A percentile compares a stretch with the other conserved stretches of the same genome.
Evolutionary conservation across 352 stramenopile genomes (phyloP).

Genomic region (Globisporangium emineosum): DNA sequence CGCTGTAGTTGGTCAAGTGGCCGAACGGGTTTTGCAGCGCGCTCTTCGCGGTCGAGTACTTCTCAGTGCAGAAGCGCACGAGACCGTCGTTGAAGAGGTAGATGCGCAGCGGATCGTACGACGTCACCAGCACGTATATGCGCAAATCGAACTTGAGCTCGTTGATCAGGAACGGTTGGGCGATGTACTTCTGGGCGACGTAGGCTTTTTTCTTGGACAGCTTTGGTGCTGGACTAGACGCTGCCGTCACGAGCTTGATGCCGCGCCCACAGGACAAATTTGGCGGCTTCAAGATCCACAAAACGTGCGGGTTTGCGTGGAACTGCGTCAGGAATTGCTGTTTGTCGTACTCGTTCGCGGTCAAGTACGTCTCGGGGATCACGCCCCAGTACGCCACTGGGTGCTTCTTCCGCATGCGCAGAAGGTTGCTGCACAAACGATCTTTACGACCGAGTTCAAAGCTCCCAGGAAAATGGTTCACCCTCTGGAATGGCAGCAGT

Average conservation of each 20-base stretch:
- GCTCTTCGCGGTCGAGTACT: slow-evolving; percentile 61
- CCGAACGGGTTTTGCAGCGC: slow-evolving; percentile 80
- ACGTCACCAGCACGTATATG: slow-evolving; percentile 89
- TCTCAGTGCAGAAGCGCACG: slow-evolving; percentile 84
- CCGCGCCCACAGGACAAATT: slow-evolving; percentile 74
- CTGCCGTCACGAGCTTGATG: slow-evolving; percentile 66
- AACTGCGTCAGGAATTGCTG: slow-evolving; percentile 60
- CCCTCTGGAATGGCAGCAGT: slow-evolving; percentile 49
- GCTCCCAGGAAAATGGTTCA: slow-evolving; percentile 79
- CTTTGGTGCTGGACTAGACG: slow-evolving; percentile 36
- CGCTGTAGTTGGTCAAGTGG: slow-evolving; percentile 92
- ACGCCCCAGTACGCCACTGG: slow-evolving; percentile 38
- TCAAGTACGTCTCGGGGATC: slow-evolving; percentile 77
- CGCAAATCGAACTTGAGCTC: slow-evolving; percentile 91
- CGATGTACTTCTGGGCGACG: slow-evolving; percentile 74
- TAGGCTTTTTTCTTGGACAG: slow-evolving; percentile 72
- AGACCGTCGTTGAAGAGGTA: slow-evolving; percentile 88
- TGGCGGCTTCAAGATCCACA: slow-evolving; percentile 84
- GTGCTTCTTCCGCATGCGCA: slow-evolving; percentile 68
- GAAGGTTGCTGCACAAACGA: slow-evolving; percentile 48
- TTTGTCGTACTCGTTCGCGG: slow-evolving; percentile 61
- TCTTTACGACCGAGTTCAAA: slow-evolving; percentile 81
- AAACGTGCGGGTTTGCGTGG: slow-evolving; percentile 30
- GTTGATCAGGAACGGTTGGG: slow-evolving; percentile 83
- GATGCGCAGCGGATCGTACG: slow-evolving; percentile 77